phyloP scores from a whole-genome alignment of 306 rosid species.

The Dalbergia cochinchinensis region DNA sequence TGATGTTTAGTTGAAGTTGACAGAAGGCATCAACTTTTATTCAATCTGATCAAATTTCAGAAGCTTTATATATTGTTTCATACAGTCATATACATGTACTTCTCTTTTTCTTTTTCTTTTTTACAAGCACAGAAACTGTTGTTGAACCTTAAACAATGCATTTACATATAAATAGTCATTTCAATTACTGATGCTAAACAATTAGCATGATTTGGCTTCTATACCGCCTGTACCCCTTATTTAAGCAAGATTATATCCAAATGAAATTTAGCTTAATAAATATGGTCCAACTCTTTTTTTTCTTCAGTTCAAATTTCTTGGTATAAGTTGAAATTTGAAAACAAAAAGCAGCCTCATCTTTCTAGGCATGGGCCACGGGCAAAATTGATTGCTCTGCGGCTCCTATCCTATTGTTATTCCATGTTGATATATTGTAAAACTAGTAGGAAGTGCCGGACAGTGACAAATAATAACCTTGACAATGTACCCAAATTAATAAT shows the following conservation, averaged over 20 bases:
- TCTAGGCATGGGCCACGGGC: neutral
- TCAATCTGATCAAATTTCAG: neutral
- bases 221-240: neutral
- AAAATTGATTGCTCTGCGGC: slow-evolving; percentile 37
- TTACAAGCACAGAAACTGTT: neutral
- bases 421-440: slow-evolving; percentile 15
- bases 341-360: slow-evolving; percentile 21
- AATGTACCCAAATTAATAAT: too few relatives aligned
- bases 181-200: slow-evolving; percentile 18
- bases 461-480: slow-evolving; percentile 42
- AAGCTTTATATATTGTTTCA: slow-evolving; percentile 7
- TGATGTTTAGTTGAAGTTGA: neutral
- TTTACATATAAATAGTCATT: neutral
- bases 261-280: neutral
- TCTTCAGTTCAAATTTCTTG: neutral
- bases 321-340: slow-evolving; percentile 21
- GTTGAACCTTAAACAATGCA: neutral
- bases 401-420: slow-evolving; percentile 15
- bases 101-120: too few relatives aligned
- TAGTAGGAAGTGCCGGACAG: slow-evolving; percentile 21
- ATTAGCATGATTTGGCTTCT: slow-evolving; percentile 23
- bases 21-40: neutral
- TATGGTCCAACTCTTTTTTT: neutral
- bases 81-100: neutral
- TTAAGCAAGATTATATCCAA: neutral